A percentile compares a stretch with the other conserved stretches of the same genome.
Conservation (phyloP, 2,329 filamentous ascomycete genomes). For the Lecanosticta acicola region DNA sequence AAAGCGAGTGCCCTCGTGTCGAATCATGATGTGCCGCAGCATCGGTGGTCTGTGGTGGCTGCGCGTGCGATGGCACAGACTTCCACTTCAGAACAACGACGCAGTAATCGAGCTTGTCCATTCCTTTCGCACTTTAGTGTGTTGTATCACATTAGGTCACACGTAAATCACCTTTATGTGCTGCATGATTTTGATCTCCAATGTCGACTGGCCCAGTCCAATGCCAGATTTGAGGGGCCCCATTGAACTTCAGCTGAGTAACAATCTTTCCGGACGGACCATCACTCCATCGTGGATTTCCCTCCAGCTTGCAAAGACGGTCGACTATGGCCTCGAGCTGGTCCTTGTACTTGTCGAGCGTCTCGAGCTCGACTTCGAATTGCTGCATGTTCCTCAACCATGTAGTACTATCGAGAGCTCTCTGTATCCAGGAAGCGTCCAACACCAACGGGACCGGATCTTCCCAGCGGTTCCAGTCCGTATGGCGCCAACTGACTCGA, state of each 20-base stretch:
- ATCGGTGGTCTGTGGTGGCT: neutral
- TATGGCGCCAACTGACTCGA: slow-evolving; percentile 33
- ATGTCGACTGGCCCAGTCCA: slow-evolving; percentile 47
- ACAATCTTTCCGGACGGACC: no score
- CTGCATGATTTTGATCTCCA: slow-evolving; percentile 35
- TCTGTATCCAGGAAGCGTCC: slow-evolving; percentile 21
- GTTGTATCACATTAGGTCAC: no score
- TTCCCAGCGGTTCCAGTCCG: slow-evolving; percentile 37
- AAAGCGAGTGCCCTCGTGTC: no score
- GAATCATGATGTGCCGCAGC: neutral
- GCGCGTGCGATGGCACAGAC: neutral
- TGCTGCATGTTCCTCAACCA: slow-evolving; percentile 26
- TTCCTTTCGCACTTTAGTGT: no score
- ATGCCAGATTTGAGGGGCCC: slow-evolving; percentile 25
- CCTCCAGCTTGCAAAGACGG: slow-evolving; percentile 22
- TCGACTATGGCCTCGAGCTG: slow-evolving; percentile 45
- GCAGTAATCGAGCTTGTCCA: slow-evolving; percentile 41
- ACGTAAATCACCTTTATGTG: slow-evolving; percentile 40
- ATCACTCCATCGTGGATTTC: slow-evolving; percentile 9
- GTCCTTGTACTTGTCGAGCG: slow-evolving; percentile 40
- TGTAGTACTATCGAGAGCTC: slow-evolving; percentile 22
- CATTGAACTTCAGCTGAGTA: slow-evolving; percentile 12
- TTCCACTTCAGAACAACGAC: slow-evolving; percentile 38
- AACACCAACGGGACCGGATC: slow-evolving; percentile 25
- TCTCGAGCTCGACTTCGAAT: slow-evolving; percentile 40